phyloP scores from a whole-genome alignment of 768 basidiomycete species.

The Wakefieldia striispora region DNA sequence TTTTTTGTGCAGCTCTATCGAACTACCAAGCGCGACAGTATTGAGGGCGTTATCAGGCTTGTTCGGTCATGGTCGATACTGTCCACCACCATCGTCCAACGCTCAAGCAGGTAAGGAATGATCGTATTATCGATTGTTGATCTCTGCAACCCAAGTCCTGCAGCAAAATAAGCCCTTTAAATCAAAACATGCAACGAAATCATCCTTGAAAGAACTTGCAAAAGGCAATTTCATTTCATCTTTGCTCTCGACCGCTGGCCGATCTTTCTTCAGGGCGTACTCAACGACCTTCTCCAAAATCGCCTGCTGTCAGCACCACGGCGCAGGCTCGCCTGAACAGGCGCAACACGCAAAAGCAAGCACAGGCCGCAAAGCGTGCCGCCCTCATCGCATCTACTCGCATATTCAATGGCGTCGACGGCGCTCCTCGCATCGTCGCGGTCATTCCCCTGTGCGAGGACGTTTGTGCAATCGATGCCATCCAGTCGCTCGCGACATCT shows the following conservation, averaged over 20 bases:
- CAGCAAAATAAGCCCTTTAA: constrained; percentile 93
- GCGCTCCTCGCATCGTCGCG: constrained; percentile 82
- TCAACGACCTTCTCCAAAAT: constrained; percentile 54
- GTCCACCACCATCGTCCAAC: constrained; percentile 72
- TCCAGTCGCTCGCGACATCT: constrained; percentile 56
- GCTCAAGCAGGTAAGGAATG: constrained; percentile 69
- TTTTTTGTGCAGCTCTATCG: too few relatives aligned
- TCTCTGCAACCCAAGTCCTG: neutral
- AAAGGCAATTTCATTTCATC: constrained; percentile 56
- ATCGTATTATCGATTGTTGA: neutral
- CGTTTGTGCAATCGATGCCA: constrained; percentile 49
- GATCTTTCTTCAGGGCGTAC: constrained; percentile 50
- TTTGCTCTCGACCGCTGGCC: neutral
- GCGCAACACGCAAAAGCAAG: constrained; percentile 82
- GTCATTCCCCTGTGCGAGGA: constrained; percentile 81
- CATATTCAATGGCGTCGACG: constrained; percentile 76
- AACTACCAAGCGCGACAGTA: too few relatives aligned
- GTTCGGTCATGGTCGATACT: constrained; percentile 34
- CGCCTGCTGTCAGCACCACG: constrained; percentile 44
- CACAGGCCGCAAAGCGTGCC: constrained; percentile 68
- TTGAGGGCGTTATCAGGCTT: too few relatives aligned
- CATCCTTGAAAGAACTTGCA: constrained; percentile 75
- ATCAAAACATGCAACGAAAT: constrained; percentile 86
- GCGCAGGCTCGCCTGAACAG: constrained; percentile 77
- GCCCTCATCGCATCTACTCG: constrained; percentile 67